phyloP scores from a whole-genome alignment of 768 basidiomycete genomes.

The Termitomyces sp. region DNA sequence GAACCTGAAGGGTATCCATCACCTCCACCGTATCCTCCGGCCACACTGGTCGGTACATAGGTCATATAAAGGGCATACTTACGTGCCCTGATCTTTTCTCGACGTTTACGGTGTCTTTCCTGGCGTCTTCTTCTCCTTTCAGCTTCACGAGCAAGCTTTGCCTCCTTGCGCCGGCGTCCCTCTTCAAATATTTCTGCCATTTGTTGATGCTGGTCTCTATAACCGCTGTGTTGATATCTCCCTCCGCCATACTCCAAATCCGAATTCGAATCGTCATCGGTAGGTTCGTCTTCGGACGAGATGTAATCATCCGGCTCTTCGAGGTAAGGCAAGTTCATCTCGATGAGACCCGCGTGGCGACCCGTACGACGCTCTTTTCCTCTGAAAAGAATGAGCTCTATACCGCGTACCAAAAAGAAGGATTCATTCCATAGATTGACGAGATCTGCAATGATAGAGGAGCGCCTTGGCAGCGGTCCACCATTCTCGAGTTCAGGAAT shows the following conservation, averaged over 20 bases:
- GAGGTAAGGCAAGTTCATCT: slow-evolving; percentile 49
- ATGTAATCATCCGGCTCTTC: slow-evolving; percentile 40
- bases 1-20: slow-evolving; percentile 14
- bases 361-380: slow-evolving; percentile 80
- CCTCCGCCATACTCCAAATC: slow-evolving; percentile 40
- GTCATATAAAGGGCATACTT: slow-evolving; percentile 62
- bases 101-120: slow-evolving; percentile 61
- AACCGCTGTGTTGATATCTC: slow-evolving; percentile 27
- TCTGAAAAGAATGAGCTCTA: slow-evolving; percentile 80
- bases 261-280: slow-evolving; percentile 29
- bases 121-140: slow-evolving; percentile 60
- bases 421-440: slow-evolving; percentile 77
- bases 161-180: slow-evolving; percentile 49
- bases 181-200: slow-evolving; percentile 45
- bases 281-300: slow-evolving; percentile 36
- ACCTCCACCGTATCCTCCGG: slow-evolving; percentile 20
- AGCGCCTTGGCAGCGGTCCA: slow-evolving; percentile 52
- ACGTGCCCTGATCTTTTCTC: slow-evolving; percentile 57
- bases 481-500: slow-evolving; percentile 46
- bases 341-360: slow-evolving; percentile 46
- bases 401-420: slow-evolving; percentile 71
- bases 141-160: slow-evolving; percentile 31
- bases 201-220: slow-evolving; percentile 37
- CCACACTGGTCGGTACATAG: slow-evolving; percentile 34
- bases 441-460: slow-evolving; percentile 63